These are phyloP conservation scores for Setaria italica DNA, from an alignment of 202 grass and related monocot species.

Conservation along the genomic window DNA sequence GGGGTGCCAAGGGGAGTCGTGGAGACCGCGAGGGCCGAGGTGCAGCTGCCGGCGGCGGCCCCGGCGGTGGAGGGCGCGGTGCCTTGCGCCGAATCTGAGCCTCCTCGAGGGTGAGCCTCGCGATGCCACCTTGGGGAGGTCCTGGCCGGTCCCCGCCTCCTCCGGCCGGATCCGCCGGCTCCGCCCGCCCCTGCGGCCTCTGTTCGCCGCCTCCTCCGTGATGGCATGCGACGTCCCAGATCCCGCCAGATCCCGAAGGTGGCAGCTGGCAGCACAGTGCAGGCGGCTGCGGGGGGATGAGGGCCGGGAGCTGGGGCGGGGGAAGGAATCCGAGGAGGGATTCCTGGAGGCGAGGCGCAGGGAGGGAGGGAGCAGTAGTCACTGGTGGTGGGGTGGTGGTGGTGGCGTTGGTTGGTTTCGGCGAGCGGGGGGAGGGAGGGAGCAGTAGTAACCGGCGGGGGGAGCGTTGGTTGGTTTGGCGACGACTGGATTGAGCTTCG, in stretches of 20 bases:
- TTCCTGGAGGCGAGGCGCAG: slow-evolving; percentile 43
- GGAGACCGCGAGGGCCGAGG: slow-evolving; percentile 16
- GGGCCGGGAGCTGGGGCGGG: slow-evolving; percentile 33
- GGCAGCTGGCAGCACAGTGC: neutral
- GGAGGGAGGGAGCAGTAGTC: slow-evolving; percentile 28
- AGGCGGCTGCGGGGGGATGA: slow-evolving; percentile 19
- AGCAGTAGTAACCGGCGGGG: no score
- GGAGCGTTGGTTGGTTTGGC: no score
- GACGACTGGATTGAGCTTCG: no score
- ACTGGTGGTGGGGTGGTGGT: slow-evolving; percentile 46
- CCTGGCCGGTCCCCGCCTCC: no score
- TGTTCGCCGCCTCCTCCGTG: no score
- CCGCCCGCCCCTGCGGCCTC: no score
- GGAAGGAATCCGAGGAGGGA: slow-evolving; percentile 43
- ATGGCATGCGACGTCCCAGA: no score
- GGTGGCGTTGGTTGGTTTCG: slow-evolving; percentile 45
- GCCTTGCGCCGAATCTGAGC: slow-evolving; percentile 40
- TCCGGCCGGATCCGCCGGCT: no score
- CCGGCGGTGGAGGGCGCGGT: slow-evolving; percentile 45
- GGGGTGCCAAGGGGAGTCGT: slow-evolving; percentile 50
- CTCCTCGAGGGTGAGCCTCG: no score
- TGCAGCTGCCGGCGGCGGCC: slow-evolving; percentile 24
- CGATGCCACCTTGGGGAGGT: no score
- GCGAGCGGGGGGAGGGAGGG: slow-evolving; percentile 5
- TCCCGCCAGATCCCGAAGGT: neutral